A percentile compares a stretch with the other conserved stretches of the same genome.
Conservation (phyloP, 1,284 basidiomycete species). For the Limonomyces culmigenus region DNA sequence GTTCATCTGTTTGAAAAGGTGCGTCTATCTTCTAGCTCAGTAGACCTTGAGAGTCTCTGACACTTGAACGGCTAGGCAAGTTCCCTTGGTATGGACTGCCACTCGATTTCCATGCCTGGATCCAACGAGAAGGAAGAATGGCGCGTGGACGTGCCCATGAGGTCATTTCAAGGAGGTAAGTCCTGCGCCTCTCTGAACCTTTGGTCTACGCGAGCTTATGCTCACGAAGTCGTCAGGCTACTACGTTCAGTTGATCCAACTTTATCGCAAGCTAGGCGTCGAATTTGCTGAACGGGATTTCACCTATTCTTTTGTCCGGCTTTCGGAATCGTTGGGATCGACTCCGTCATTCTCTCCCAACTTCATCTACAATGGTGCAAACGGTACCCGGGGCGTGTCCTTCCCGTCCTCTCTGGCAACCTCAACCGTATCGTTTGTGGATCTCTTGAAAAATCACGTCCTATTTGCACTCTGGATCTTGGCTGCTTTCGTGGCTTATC, state of each 20-base stretch:
- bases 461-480: conserved; percentile 14
- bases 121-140: conserved; percentile 18
- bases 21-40: conserved; percentile 7
- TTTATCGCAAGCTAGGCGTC: conserved; percentile 43
- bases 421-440: background rate
- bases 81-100: conserved; percentile 37
- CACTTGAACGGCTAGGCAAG: conserved; percentile 18
- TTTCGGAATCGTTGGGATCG: conserved; percentile 10
- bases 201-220: conserved; percentile 1
- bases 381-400: conserved; percentile 34
- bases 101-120: conserved; percentile 26
- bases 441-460: background rate
- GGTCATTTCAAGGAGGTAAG: conserved; percentile 60
- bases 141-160: conserved; percentile 63
- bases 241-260: conserved; percentile 45
- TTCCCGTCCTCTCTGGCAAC: conserved; percentile 24
- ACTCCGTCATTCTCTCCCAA: conserved; percentile 7
- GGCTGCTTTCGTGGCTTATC: conserved; percentile 27
- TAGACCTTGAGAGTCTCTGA: conserved; percentile 4
- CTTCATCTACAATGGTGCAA: conserved; percentile 49
- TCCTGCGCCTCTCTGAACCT: conserved; percentile 1
- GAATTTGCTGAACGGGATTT: conserved; percentile 35
- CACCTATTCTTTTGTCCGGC: conserved; percentile 50
- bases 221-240: conserved; percentile 29
- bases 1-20: conserved; percentile 66